Conservation (phyloP, 306 rosid genomes). For the Prunus mira region DNA sequence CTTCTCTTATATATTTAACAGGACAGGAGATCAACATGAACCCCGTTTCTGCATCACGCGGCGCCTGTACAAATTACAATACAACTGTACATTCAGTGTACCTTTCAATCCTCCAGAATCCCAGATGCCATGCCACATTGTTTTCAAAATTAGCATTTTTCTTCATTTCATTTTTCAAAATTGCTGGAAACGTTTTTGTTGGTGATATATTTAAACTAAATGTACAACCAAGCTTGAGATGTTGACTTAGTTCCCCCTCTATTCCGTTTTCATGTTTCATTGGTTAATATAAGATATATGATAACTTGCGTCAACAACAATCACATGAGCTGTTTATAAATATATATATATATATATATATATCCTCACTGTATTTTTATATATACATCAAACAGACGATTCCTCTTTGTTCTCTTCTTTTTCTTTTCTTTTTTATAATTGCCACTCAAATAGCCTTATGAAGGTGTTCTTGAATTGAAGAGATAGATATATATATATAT, state of each 20-base stretch:
- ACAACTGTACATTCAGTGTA: slow-evolving; percentile 1
- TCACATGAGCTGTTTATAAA: neutral
- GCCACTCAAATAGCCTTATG: neutral
- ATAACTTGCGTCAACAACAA: neutral
- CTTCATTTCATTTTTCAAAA: neutral
- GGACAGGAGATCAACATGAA: too few species aligned
- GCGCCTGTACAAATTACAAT: neutral
- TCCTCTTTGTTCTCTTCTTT: neutral
- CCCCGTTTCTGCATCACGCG: too few species aligned
- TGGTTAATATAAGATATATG: neutral
- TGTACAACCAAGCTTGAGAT: neutral
- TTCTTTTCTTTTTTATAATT: too few species aligned
- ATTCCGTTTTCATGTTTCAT: neutral
- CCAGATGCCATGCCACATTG: neutral
- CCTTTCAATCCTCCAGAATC: neutral
- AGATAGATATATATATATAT: neutral
- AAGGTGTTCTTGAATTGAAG: neutral
- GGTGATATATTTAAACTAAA: neutral
- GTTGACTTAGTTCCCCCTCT: neutral
- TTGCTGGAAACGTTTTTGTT: neutral
- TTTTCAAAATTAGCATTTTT: neutral
- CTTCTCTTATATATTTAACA: neutral
- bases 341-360: too few species aligned
- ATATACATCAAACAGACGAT: neutral
- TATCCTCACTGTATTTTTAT: neutral